Evolutionary conservation across 176 grass and related monocot genomes (phyloP).

Genomic region (Triticum dicoccoides): DNA sequence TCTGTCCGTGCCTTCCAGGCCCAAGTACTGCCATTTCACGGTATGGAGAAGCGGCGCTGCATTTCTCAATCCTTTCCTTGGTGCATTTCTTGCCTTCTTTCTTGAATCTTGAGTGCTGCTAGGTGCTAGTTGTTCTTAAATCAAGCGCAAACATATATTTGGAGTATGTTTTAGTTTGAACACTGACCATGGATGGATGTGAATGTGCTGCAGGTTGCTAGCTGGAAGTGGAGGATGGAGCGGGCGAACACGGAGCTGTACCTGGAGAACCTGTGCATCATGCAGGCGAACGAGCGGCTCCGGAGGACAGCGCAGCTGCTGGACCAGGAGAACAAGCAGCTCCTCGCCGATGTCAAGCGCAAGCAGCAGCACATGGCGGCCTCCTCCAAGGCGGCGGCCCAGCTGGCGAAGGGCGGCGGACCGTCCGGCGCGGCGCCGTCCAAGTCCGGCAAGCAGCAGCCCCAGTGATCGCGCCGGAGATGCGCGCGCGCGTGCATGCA

Average conservation of each 20-base stretch:
- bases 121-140: neutral
- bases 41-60: neutral
- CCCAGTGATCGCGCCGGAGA: neutral
- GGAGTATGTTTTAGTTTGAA: too few species aligned
- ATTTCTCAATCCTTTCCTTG: neutral
- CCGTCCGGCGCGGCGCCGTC: neutral
- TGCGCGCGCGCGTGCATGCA: neutral
- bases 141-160: too few species aligned
- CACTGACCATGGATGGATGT: too few species aligned
- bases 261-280: slow-evolving; percentile 56
- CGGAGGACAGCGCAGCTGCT: slow-evolving; percentile 45
- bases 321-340: slow-evolving; percentile 61
- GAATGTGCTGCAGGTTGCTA: neutral
- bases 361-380: neutral
- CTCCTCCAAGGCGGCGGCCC: neutral
- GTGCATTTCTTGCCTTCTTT: neutral
- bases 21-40: neutral
- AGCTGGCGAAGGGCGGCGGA: neutral
- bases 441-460: slow-evolving; percentile 14
- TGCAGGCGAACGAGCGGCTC: slow-evolving; percentile 77
- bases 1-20: neutral
- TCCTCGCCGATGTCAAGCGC: slow-evolving; percentile 53
- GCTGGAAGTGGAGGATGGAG: slow-evolving; percentile 32
- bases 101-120: neutral
- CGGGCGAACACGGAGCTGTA: slow-evolving; percentile 41